Percentiles rank a stretch among this genome's conserved stretches.
Conservation (phyloP, 2,329 filamentous ascomycete species). For the Botrytis pseudocinerea region DNA sequence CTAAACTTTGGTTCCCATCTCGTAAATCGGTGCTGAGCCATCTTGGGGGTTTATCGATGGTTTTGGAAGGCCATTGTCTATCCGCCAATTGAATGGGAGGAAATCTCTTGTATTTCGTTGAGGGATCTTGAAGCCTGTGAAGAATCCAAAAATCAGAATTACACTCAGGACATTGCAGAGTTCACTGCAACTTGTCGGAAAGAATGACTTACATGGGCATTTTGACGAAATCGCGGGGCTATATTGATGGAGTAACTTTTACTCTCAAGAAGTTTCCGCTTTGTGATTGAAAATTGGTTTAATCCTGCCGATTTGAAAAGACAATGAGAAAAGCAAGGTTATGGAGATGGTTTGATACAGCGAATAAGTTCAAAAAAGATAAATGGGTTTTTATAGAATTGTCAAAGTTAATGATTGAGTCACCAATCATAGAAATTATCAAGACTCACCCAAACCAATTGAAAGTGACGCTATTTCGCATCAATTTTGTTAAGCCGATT, state of each 20-base stretch:
- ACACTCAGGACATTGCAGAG: background rate
- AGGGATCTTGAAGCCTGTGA: conserved; percentile 70
- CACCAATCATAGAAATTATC: conserved; percentile 1
- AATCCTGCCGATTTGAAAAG: background rate
- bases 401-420: conserved; percentile 4
- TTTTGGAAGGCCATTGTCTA: conserved; percentile 46
- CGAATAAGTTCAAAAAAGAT: background rate
- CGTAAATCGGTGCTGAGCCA: conserved; percentile 89
- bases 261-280: background rate
- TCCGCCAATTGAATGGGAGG: conserved; percentile 58
- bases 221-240: conserved; percentile 20
- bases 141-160: background rate
- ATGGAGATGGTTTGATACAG: too few relatives aligned
- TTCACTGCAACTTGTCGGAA: background rate
- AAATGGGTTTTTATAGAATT: background rate
- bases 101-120: conserved; percentile 74
- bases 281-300: background rate
- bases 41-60: conserved; percentile 78
- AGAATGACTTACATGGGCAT: conserved; percentile 32
- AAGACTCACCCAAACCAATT: background rate
- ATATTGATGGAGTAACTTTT: background rate
- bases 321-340: background rate
- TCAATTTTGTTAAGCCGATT: conserved; percentile 5
- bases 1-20: conserved; percentile 92
- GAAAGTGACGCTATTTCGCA: conserved; percentile 1